A percentile compares a stretch with the other conserved stretches of the same genome.
These are phyloP conservation scores for Tripidium arundinaceum DNA, from an alignment of 202 grass and related monocot genomes.

Conservation along the genomic window DNA sequence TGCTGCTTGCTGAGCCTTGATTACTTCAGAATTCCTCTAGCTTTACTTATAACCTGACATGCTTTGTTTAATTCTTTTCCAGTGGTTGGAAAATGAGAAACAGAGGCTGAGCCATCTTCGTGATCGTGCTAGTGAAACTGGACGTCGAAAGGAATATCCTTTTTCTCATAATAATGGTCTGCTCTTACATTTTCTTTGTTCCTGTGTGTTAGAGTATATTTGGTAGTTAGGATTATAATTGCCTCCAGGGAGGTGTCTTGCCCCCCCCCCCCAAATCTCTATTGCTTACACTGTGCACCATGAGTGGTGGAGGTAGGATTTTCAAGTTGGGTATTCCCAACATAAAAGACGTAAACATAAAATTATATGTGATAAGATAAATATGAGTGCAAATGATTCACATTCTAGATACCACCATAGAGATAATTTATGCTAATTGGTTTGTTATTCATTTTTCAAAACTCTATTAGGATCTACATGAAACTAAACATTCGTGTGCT, in stretches of 20 bases:
- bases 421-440: neutral
- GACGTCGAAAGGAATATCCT: slow-evolving; percentile 99
- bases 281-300: neutral
- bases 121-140: slow-evolving; percentile 98
- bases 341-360: neutral
- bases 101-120: slow-evolving; percentile 81
- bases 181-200: neutral
- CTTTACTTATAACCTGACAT: slow-evolving; percentile 22
- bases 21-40: slow-evolving; percentile 27
- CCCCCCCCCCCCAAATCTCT: too few relatives aligned
- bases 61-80: slow-evolving; percentile 34
- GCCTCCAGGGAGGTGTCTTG: neutral
- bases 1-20: neutral
- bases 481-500: neutral
- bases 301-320: neutral
- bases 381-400: neutral
- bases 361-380: neutral
- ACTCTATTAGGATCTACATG: neutral
- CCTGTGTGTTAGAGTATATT: neutral
- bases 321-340: neutral
- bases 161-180: slow-evolving; percentile 23
- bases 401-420: neutral
- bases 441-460: neutral
- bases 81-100: slow-evolving; percentile 95
- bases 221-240: neutral